These are phyloP conservation scores for Yamagishiella unicocca DNA, from an alignment of 139 green algal species.

Conservation along the genomic window DNA sequence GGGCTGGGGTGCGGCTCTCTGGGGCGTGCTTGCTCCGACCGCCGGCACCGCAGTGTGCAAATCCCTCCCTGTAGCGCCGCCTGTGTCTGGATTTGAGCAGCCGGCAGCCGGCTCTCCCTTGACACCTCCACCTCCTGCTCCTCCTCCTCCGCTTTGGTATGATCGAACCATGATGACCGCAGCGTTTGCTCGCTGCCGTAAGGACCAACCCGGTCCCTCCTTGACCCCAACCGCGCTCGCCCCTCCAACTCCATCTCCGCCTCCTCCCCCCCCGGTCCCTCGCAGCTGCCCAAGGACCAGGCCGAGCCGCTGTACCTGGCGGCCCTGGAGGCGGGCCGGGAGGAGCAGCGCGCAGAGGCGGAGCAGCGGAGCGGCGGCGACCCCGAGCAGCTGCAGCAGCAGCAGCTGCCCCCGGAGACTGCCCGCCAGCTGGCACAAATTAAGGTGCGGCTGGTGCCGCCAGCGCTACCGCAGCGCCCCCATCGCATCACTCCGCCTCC, in stretches of 20 bases:
- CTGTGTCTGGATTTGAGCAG: too few relatives aligned
- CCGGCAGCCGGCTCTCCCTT: too few relatives aligned
- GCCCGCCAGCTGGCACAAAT: slow-evolving; percentile 18
- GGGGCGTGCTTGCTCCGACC: too few relatives aligned
- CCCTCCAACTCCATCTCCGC: neutral
- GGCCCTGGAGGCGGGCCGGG: slow-evolving; percentile 2
- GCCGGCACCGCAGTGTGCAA: too few relatives aligned
- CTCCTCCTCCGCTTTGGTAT: too few relatives aligned
- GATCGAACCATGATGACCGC: too few relatives aligned
- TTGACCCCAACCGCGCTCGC: neutral
- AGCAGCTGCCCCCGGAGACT: slow-evolving; percentile 16
- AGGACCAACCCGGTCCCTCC: neutral
- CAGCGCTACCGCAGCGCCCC: too few relatives aligned
- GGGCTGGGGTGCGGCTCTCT: too few relatives aligned
- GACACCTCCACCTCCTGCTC: too few relatives aligned
- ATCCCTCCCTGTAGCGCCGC: too few relatives aligned
- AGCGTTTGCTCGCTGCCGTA: neutral
- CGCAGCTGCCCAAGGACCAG: slow-evolving; percentile 3
- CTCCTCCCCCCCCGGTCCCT: too few relatives aligned
- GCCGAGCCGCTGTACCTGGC: slow-evolving; percentile 15
- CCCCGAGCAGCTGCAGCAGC: neutral
- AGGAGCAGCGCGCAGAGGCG: slow-evolving; percentile 17
- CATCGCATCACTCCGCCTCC: too few relatives aligned
- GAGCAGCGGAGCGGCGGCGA: neutral
- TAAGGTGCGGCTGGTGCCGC: slow-evolving; percentile 26